Base-by-base conservation (phyloP, 1,284 basidiomycete genomes). In the Leccinum angustisporum region DNA sequence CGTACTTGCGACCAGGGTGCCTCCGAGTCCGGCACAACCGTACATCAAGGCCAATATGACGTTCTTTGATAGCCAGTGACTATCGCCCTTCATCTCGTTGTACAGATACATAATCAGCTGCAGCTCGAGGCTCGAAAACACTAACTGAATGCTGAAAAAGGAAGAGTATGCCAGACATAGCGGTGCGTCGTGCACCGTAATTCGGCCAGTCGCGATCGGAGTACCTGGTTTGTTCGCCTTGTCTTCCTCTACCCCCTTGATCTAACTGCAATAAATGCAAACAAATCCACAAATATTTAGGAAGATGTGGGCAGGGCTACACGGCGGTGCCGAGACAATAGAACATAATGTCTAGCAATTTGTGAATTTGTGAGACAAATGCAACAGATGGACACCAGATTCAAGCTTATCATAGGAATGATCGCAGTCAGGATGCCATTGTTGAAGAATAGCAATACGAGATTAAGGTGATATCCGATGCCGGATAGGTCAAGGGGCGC, bases 251-350 rank as follows among this genome's bases (percentile, higher is more conserved):
- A 72, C 70, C 5, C 68, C 67, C 13, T 77, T 68, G 52, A 71
- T 73, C 66, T 82, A 78, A 78, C 43, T 80, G 79, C 8, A 83
- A 68, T 2, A 78, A 62, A 50, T 83, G 78, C 2, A 78, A 40
- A 77, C 76, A 82, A 5, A 79, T 69, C 81, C 81, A 83, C 27
- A 76, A 66, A 0, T 74, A 54, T 0, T 69, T 63, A 25, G 76
- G 73, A 68, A 36, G 11, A 77, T 61, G 9, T 65, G 67, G 4
- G 38, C 56, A 13, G 68, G 34, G 14, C 60, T 60, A 40, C 59
- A 61, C 3, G 72, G 43, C 9, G 76, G 77, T n/a, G 78, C 71
- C 0, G 75, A 70, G 2, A 74, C 75, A 6, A 70, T 38, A 0
- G 77, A 71, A 58, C 81, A 77, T 1, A 76, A 56, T 3, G 74